Percentiles rank a stretch among this genome's conserved stretches.
Evolutionary conservation across 2,329 filamentous ascomycete genomes (phyloP).

Genomic region (Aureobasidium uvarum): DNA sequence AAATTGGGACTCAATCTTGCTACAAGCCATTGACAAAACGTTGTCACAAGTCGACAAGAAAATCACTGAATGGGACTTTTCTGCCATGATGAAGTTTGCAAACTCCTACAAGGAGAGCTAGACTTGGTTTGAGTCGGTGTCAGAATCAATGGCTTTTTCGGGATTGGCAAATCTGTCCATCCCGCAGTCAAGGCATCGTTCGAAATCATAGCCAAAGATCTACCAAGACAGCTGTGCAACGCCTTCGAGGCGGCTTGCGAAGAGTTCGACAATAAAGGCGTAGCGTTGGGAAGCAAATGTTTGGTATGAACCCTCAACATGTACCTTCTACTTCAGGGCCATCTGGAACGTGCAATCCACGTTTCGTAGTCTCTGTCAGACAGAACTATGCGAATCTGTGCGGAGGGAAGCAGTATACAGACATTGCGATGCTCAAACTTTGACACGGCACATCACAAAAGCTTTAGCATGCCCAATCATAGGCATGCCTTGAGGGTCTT

Average conservation of each 20-base stretch:
- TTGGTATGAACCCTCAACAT: no score
- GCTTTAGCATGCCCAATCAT: not conserved
- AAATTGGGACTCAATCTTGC: constrained; percentile 31
- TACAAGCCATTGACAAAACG: constrained; percentile 29
- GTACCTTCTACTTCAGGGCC: not conserved
- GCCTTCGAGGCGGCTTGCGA: no score
- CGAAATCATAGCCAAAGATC: not conserved
- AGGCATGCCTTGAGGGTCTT: not conserved
- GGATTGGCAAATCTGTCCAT: no score
- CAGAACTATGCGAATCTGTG: not conserved
- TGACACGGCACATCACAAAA: not conserved
- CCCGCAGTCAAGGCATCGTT: not conserved
- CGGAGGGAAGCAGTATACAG: no score
- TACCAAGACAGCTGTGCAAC: no score
- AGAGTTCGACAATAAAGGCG: no score
- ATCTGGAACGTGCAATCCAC: not conserved
- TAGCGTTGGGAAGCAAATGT: no score
- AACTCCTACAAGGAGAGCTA: constrained; percentile 6
- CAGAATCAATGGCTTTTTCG: not conserved
- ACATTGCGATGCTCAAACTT: not conserved
- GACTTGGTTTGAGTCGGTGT: not conserved
- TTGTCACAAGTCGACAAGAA: constrained; percentile 9
- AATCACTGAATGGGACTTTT: not conserved
- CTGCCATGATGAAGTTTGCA: constrained; percentile 11
- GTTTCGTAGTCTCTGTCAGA: not conserved